Base-by-base conservation (phyloP, 371 early-diverging fungal species). In the Synchytrium microbalum region DNA sequence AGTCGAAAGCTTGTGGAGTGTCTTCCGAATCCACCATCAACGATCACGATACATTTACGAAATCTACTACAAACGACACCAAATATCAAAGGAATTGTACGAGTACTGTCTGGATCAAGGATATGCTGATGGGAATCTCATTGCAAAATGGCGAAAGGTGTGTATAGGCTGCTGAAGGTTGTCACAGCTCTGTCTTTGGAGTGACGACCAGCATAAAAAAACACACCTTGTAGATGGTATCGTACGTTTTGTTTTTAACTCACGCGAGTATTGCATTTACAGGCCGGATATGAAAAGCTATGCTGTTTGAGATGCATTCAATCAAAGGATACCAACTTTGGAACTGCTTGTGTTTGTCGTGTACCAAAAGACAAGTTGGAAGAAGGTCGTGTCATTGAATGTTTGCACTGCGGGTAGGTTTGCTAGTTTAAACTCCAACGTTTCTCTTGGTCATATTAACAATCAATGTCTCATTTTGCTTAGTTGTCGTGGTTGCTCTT, bases 221-320 rank as follows among this genome's bases (percentile, higher is more conserved):
- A n/a, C n/a, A n/a, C n/a, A n/a, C n/a, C n/a, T n/a, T n/a, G n/a
- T 52, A n/a, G n/a, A n/a, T n/a, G n/a, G n/a, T n/a, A n/a, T n/a
- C n/a, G n/a, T n/a, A 14, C 5, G 2, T 59, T 61, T n/a, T 61
- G 3, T n/a, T 1, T 67, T 51, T 16, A 68, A 38, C n/a, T n/a
- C 16, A 59, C 59, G 32, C n/a, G 38, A 64, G 25, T 27, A 3
- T 27, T 29, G 16, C 26, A 26, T 46, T 61, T 58, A 28, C 73
- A 92, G 89, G 84, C 86, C 59, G 99, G 99, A 25, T 99, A 92
- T 73, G 99, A 99, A 72, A 92, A 93, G 67, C 81, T 99, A 57
- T 99, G 99, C 74, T 99, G 99, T 72, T 71, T 98, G 62, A 82
- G 93, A 58, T 99, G 99, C 74, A 92, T 98, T 58, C 98, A 98